Evolutionary conservation across 306 rosid species (phyloP).

Genomic region (Alnus rubra): DNA sequence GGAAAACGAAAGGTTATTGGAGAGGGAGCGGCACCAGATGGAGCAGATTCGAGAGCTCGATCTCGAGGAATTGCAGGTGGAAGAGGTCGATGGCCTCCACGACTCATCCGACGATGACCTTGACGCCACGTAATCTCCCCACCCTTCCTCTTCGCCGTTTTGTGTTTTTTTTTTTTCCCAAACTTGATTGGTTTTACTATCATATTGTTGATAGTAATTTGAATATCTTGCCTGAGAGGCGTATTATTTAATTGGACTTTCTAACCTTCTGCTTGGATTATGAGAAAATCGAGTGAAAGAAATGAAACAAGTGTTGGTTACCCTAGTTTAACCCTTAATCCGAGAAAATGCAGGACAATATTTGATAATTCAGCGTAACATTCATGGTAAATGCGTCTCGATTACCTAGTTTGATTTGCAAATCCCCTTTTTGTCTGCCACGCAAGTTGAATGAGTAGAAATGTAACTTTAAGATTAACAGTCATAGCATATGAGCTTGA

Average conservation of each 20-base stretch:
- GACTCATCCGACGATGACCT: slow-evolving; percentile 54
- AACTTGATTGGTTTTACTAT: not conserved
- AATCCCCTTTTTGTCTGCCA: not conserved
- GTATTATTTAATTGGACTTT: not conserved
- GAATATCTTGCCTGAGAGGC: not conserved
- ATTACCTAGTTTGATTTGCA: not conserved
- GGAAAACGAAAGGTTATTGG: slow-evolving; percentile 59
- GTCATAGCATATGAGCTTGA: not conserved
- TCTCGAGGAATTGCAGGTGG: slow-evolving; percentile 73
- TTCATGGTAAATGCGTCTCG: not conserved
- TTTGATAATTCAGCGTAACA: not conserved
- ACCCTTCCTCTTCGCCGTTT: not conserved
- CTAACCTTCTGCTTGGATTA: not conserved
- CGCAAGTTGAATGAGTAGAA: not conserved
- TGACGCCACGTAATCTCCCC: slow-evolving; percentile 43
- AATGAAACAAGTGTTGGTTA: not conserved
- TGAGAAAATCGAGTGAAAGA: not conserved
- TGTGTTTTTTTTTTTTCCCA: not conserved
- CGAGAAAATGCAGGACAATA: not conserved
- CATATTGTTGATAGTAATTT: not conserved
- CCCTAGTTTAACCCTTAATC: not conserved
- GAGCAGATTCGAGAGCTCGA: slow-evolving; percentile 89
- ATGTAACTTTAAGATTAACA: not conserved
- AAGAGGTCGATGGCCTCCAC: slow-evolving; percentile 66
- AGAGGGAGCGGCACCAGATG: slow-evolving; percentile 79